Evolutionary conservation across 1,139 yeast species (phyloP), one percentile per base, ranked within the genome.

Genomic region (Diutina mesorugosa): DNA sequence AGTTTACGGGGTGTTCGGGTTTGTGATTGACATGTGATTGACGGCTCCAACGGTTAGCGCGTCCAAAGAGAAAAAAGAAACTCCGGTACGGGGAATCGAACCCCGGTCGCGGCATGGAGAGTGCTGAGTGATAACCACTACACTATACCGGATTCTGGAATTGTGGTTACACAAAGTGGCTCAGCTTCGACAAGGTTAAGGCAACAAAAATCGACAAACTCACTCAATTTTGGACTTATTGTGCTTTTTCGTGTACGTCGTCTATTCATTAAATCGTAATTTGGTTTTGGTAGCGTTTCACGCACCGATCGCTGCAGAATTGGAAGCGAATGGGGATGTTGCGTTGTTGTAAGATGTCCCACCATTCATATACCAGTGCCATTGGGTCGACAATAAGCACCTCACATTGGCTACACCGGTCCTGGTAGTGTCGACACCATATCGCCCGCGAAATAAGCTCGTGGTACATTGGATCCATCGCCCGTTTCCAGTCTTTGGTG

Each of bases 321-420:
- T 73, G 71, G 38, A 78, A 64, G 59, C 74, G 71, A 16, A 79
- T 67, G 0, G 83, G 82, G 1, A 78, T 66, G 30, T 68, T 62
- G 45, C 63, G 66, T 55, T 75, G 71, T 29, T 70, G 72, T 56
- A 72, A 69, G 54, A 77, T 69, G 59, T 81, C 81, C 85, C 87
- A 82, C 85, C 85, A 83, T 62, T 83, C 87, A 55, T 78, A 62
- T 1, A 77, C 74, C 61, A 79, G 78, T 0, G 85, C 87, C 9
- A 76, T 73, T 1, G 83, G 79, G 55, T 77, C 74, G 7, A 80
- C 72, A 45, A 78, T 71, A 29, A 70, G 67, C 7, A 64, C 57
- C 1, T 69, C 64, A 62, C 88, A 83, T 29, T 70, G 69, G 2
- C 83, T 79, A 62, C 88, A 83, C 0, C 70, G 65, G 57, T 77